Percentiles rank a stretch among this genome's conserved stretches.
Conservation (phyloP, 2,329 filamentous ascomycete genomes). For the Akanthomyces dipterigenus region DNA sequence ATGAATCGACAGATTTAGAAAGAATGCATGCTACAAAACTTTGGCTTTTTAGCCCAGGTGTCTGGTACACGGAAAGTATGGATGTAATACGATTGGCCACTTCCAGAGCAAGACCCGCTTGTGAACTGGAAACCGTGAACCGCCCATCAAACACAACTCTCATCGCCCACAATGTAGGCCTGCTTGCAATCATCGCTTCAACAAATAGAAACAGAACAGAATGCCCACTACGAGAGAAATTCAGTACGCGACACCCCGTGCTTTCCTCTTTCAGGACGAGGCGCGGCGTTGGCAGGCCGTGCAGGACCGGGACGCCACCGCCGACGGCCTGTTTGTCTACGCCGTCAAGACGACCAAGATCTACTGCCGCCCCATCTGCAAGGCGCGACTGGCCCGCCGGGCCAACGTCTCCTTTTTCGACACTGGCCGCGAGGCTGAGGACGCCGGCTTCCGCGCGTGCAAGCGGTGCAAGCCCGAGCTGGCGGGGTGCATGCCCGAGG, state of each 20-base stretch:
- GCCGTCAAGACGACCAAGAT: conserved; percentile 38
- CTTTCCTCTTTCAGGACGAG: conserved; percentile 23
- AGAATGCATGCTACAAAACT: too few species aligned
- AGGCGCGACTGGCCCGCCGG: conserved; percentile 52
- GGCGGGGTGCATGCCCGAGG: conserved; percentile 34
- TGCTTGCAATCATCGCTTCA: neutral
- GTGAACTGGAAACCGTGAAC: neutral
- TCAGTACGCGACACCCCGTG: neutral
- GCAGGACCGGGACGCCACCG: conserved; percentile 25
- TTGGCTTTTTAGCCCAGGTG: too few species aligned
- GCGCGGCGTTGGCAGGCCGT: conserved; percentile 31
- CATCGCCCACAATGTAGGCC: neutral
- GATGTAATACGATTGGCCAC: conserved; percentile 21
- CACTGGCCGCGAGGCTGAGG: conserved; percentile 35
- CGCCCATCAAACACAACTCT: neutral
- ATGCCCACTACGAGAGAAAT: neutral
- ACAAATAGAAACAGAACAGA: neutral
- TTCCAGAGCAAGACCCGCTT: conserved; percentile 25
- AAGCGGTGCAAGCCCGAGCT: conserved; percentile 47
- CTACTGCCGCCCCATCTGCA: conserved; percentile 57
- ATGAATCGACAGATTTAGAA: too few species aligned
- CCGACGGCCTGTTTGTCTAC: conserved; percentile 37
- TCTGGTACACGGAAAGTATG: too few species aligned
- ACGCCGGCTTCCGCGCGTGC: conserved; percentile 47
- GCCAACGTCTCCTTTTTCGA: conserved; percentile 53